Percentiles rank a stretch among this genome's conserved stretches.
Conservation (phyloP, 257 asterid genomes). For the Solanum pimpinellifolium region DNA sequence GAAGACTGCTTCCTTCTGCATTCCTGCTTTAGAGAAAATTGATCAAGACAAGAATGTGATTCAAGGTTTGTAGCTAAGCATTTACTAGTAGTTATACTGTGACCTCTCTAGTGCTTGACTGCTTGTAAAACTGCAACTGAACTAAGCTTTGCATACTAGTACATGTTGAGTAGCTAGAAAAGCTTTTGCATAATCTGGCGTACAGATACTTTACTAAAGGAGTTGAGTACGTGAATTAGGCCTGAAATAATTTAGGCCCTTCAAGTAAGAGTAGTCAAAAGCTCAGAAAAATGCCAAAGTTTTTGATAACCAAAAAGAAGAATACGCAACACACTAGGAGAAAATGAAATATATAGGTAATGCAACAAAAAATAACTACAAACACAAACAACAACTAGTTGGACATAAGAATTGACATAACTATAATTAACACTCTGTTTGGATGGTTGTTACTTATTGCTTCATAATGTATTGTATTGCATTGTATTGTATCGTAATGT, state of each 20-base stretch:
- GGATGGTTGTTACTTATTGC: too few species aligned
- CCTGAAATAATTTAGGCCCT: not conserved
- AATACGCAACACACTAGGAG: not conserved
- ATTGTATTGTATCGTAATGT: too few species aligned
- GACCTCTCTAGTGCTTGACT: not conserved
- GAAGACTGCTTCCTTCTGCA: conserved; percentile 88
- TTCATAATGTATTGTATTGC: too few species aligned
- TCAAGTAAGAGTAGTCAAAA: not conserved
- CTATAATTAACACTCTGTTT: not conserved
- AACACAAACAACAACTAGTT: not conserved
- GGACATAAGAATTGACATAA: not conserved
- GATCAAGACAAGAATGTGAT: conserved; percentile 73
- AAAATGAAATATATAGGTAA: not conserved
- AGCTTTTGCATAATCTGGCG: not conserved
- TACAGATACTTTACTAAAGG: not conserved
- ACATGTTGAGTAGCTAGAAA: not conserved
- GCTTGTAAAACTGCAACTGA: not conserved
- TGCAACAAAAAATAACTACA: not conserved
- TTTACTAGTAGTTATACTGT: not conserved
- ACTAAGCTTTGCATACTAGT: not conserved
- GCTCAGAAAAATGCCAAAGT: not conserved
- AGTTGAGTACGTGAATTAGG: not conserved
- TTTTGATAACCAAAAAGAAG: not conserved
- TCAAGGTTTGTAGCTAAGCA: conserved; percentile 41
- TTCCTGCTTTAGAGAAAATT: conserved; percentile 84